Base-by-base conservation (phyloP, 2,329 filamentous ascomycete species). In the Venturia asperata region DNA sequence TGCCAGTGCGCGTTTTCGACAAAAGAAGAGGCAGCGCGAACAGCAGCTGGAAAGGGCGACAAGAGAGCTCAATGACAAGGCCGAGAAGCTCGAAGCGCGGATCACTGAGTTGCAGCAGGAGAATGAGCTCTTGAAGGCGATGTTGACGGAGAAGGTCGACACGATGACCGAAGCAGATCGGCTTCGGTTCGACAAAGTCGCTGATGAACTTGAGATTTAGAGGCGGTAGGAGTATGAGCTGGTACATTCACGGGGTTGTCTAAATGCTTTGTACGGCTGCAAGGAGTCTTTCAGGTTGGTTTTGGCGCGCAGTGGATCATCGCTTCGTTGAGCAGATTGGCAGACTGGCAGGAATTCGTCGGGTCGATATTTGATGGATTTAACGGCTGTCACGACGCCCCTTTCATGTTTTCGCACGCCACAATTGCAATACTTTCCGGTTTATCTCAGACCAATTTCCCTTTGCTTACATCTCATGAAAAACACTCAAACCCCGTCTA, bases 11-110 rank as follows among this genome's bases (percentile, higher is more conserved):
- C 78, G 80, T 52, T 82, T 82, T 76, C 78, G 80, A 58, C 76
- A 82, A 67, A 82, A 82, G 77, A 82, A 82, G 79, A 82, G 82
- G 78, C 78, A 81, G 71, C 78, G 80, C 60, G 80, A 82, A 71
- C 78, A 80, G 69, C 78, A 76, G 11, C 76, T 82, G 52, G 80
- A 82, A 75, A 78, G 80, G 74, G 76, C 76, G 27, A 75, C 79
- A 61, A 80, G 80, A 72, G 80, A 81, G 64, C 81, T 82, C 77
- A 74, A 73, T 39, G 80, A 81, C 66, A 77, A 79, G 68, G 77
- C 81, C 64, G 72, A 70, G 45, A 67, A 73, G 19, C 74, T 81
- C 64, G 79, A 81, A 70, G 72, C 74, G 62, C 76, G 78, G 58
- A 77, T 82, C 43, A 74, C 77, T 67, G 77, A 81, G 70, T 74